Conservation (phyloP, 305 asterid species). For the Euphrasia arctica region DNA sequence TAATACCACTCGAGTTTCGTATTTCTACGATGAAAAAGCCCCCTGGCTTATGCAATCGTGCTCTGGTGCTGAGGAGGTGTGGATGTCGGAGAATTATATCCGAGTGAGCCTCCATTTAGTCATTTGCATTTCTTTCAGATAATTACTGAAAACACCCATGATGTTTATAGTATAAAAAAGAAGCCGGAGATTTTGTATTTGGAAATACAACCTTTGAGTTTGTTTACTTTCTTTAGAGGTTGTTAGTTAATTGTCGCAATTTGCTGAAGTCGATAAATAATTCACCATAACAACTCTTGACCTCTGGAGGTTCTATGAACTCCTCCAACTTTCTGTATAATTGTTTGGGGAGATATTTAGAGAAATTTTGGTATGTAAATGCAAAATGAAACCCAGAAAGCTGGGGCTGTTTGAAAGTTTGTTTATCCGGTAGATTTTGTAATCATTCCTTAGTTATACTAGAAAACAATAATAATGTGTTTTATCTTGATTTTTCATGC, state of each 20-base stretch:
- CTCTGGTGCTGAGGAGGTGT: slow-evolving; percentile 9
- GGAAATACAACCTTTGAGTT: not conserved
- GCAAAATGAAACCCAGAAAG: not conserved
- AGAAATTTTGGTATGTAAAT: not conserved
- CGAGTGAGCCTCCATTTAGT: slow-evolving; percentile 16
- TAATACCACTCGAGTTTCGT: not conserved
- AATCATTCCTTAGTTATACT: not conserved
- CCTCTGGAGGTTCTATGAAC: not conserved
- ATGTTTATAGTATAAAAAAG: not conserved
- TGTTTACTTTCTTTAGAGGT: not conserved
- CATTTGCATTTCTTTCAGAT: not conserved
- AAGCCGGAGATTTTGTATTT: not conserved
- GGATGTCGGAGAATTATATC: slow-evolving; percentile 17
- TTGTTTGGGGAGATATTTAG: not conserved
- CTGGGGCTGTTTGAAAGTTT: not conserved
- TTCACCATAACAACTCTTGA: not conserved
- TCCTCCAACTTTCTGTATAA: not conserved
- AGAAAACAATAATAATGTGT: not conserved
- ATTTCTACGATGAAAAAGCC: not conserved
- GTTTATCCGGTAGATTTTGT: not conserved
- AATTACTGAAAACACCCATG: not conserved
- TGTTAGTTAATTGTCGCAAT: not conserved
- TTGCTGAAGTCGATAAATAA: not conserved
- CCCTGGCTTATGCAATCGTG: slow-evolving; percentile 9
- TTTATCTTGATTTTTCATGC: slow-evolving; percentile 18